phyloP scores from a whole-genome alignment of 805 yeast genomes.

The Schwanniomyces polymorphus region DNA sequence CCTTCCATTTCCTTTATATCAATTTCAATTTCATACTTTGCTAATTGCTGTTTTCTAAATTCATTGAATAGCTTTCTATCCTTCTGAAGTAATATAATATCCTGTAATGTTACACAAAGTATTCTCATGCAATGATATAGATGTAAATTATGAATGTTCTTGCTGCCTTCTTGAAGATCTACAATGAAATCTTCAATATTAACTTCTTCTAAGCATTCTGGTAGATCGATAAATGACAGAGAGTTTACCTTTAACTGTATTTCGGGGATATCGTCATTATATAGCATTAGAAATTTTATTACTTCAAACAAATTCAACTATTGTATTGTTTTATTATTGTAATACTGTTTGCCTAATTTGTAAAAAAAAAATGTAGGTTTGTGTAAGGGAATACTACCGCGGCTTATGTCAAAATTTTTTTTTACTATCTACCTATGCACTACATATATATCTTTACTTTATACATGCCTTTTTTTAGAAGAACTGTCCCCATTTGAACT shows the following conservation, averaged over 20 bases:
- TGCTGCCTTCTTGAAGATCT: slow-evolving; percentile 28
- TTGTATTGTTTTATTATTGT: too few species aligned
- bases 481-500: slow-evolving; percentile 30
- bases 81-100: slow-evolving; percentile 29
- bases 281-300: neutral
- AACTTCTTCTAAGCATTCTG: slow-evolving; percentile 32
- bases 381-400: neutral
- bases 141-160: slow-evolving; percentile 35
- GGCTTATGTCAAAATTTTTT: neutral
- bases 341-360: neutral
- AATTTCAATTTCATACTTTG: slow-evolving; percentile 7
- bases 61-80: slow-evolving; percentile 19
- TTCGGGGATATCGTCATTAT: slow-evolving; percentile 14
- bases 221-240: slow-evolving; percentile 44
- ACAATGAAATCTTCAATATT: slow-evolving; percentile 31
- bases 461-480: slow-evolving; percentile 31
- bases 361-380: neutral
- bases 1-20: neutral
- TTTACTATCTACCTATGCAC: neutral
- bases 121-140: slow-evolving; percentile 33
- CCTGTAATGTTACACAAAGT: slow-evolving; percentile 26
- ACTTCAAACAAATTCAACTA: neutral
- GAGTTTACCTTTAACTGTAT: slow-evolving; percentile 36
- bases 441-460: slow-evolving; percentile 7
- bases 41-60: slow-evolving; percentile 27